A percentile compares a stretch with the other conserved stretches of the same genome.
Conservation (phyloP, 192 early-diverging fungal species). For the Coemansia sp. region DNA sequence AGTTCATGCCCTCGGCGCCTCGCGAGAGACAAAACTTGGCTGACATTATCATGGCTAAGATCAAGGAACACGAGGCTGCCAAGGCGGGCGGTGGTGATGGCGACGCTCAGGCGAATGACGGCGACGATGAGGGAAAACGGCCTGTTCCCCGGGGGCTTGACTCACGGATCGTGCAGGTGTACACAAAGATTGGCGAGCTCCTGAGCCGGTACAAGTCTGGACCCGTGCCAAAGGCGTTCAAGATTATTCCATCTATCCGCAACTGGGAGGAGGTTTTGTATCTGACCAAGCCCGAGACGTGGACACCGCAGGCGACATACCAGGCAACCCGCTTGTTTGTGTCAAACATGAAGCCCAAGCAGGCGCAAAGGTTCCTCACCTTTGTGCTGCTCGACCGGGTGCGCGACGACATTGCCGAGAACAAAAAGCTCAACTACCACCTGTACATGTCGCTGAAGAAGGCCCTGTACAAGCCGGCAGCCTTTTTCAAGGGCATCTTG, state of each 20-base stretch:
- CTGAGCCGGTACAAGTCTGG: conserved; percentile 92
- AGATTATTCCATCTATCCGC: conserved; percentile 91
- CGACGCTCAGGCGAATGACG: neutral
- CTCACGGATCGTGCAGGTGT: conserved; percentile 92
- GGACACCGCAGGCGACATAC: conserved; percentile 97
- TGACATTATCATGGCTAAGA: conserved; percentile 96
- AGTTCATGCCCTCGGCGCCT: conserved; percentile 87
- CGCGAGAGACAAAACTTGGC: conserved; percentile 85
- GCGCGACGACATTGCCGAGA: conserved; percentile 93
- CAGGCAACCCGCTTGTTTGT: conserved; percentile 96
- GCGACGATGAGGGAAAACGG: conserved; percentile 10
- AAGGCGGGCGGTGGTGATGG: conserved; percentile 9
- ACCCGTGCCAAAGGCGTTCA: conserved; percentile 96
- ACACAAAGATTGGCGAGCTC: conserved; percentile 81
- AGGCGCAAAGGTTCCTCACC: conserved; percentile 89
- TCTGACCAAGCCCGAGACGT: conserved; percentile 84
- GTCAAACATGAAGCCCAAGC: conserved; percentile 92
- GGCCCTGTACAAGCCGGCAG: conserved; percentile 92
- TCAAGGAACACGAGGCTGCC: conserved; percentile 67
- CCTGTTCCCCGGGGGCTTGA: conserved; percentile 59
- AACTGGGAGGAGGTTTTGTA: conserved; percentile 98
- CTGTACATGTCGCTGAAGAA: conserved; percentile 97
- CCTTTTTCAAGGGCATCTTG: conserved; percentile 96
- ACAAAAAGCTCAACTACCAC: conserved; percentile 97
- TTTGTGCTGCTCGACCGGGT: conserved; percentile 89